Conservation (phyloP, 768 basidiomycete genomes). For the Cytidiella melzeri region DNA sequence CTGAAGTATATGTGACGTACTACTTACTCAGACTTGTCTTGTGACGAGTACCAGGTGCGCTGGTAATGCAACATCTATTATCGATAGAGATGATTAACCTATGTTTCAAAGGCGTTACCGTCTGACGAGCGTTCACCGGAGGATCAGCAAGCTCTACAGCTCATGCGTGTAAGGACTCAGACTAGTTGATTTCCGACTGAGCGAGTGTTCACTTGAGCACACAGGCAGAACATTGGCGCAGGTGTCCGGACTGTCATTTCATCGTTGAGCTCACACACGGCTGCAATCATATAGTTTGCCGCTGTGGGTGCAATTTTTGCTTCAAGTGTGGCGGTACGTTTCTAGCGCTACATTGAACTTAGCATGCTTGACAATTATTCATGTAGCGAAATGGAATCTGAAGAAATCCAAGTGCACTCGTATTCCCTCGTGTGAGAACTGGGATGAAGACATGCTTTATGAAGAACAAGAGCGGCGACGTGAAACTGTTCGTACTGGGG, state of each 20-base stretch:
- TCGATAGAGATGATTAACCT: too few species aligned
- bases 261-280: conserved; percentile 25
- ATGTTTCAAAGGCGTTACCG: conserved; percentile 25
- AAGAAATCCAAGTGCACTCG: conserved; percentile 24
- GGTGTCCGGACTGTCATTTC: conserved; percentile 28
- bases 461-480: conserved; percentile 26
- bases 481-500: too few species aligned
- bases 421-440: conserved; percentile 30
- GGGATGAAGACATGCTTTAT: conserved; percentile 33
- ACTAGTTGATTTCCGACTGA: background rate
- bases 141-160: conserved; percentile 28
- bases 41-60: conserved; percentile 27
- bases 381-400: conserved; percentile 22
- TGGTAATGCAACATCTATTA: too few species aligned
- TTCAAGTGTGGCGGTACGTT: conserved; percentile 34
- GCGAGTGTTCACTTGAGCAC: background rate
- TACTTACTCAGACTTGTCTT: conserved; percentile 19
- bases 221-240: conserved; percentile 33
- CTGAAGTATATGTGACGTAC: background rate
- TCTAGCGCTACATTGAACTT: too few species aligned
- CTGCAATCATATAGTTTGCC: conserved; percentile 34
- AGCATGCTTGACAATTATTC: too few species aligned
- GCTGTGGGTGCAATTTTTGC: conserved; percentile 33
- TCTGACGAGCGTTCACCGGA: conserved; percentile 34
- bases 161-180: conserved; percentile 27